phyloP scores from a whole-genome alignment of 805 yeast species.

The Saccharomycopsis microspora region DNA sequence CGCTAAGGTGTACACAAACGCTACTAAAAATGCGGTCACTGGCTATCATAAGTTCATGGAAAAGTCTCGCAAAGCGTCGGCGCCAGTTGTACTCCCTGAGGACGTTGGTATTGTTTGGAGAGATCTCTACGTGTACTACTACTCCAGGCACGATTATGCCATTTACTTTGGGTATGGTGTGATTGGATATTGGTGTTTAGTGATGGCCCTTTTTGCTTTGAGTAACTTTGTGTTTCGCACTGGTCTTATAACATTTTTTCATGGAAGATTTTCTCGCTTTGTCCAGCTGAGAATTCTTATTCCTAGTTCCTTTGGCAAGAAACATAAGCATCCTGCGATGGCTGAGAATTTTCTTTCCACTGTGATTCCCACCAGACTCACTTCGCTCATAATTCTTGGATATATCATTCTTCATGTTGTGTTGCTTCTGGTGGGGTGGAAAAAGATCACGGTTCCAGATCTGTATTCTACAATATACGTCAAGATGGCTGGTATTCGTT shows the following conservation, averaged over 20 bases:
- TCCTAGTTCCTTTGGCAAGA: constrained; percentile 20
- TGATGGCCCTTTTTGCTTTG: background rate
- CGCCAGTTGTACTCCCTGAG: background rate
- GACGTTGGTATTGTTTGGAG: background rate
- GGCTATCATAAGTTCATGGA: no score
- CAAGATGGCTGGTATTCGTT: constrained; percentile 20
- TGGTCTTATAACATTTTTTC: constrained; percentile 1
- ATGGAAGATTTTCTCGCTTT: background rate
- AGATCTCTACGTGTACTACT: background rate
- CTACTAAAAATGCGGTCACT: no score
- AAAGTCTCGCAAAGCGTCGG: no score
- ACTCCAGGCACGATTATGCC: constrained; percentile 2
- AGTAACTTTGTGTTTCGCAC: constrained; percentile 1
- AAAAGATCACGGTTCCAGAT: background rate
- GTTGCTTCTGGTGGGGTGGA: constrained; percentile 21
- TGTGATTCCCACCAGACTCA: constrained; percentile 29
- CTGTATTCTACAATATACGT: background rate
- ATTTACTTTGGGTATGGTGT: constrained; percentile 6
- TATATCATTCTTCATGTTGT: constrained; percentile 24
- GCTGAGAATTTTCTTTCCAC: constrained; percentile 12
- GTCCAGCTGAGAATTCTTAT: constrained; percentile 5
- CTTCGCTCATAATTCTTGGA: constrained; percentile 25
- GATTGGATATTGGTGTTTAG: constrained; percentile 7
- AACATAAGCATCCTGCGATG: constrained; percentile 19
- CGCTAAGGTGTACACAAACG: no score